Evolutionary conservation across 345 rosid species (phyloP), one percentile per base, ranked within the genome.

Genomic region (Erucastrum elatum): DNA sequence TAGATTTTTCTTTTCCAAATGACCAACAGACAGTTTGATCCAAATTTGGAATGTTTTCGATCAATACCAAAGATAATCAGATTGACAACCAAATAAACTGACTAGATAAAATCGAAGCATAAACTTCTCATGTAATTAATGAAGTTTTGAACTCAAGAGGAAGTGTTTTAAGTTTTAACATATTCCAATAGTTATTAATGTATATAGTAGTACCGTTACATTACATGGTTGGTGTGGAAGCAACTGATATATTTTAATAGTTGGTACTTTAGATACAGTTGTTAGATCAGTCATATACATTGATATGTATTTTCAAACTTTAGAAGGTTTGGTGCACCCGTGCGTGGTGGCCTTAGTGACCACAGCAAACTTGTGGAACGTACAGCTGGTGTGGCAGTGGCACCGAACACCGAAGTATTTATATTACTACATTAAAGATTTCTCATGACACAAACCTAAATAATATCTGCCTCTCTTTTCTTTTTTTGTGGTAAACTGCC

Each of bases 301-400:
- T 13, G 56, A 37, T 59, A 29, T 0, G 27, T 60, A 6, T 5
- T n/a, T 72, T 27, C 4, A 8, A 9, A 21, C 6, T 16, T 53
- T 17, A 15, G 29, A 35, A 66, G 72, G 41, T 12, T 56, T 39
- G 44, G 78, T 16, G 71, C 68, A 44, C 34, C 17, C 30, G 70
- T 31, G 70, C 58, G 30, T 75, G 56, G 58, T 66, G 41, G 66
- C 17, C 21, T 35, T 35, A 34, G 55, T 51, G 37, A 34, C 71
- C 61, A 33, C 64, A 64, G 5, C 37, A 51, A 33, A 25, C 37
- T 49, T 68, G 37, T 39, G 64, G 34, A 11, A 11, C 12, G 39
- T 25, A 53, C 34, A 64, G 70, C 70, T 74, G 53, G 51, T 6
- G 1, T 56, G 61, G 61, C 61, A 56, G 13, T 65, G 16, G 72